These are phyloP conservation scores for Verticillium nonalfalfae DNA, from an alignment of 2,329 filamentous ascomycete genomes.

Conservation along the genomic window DNA sequence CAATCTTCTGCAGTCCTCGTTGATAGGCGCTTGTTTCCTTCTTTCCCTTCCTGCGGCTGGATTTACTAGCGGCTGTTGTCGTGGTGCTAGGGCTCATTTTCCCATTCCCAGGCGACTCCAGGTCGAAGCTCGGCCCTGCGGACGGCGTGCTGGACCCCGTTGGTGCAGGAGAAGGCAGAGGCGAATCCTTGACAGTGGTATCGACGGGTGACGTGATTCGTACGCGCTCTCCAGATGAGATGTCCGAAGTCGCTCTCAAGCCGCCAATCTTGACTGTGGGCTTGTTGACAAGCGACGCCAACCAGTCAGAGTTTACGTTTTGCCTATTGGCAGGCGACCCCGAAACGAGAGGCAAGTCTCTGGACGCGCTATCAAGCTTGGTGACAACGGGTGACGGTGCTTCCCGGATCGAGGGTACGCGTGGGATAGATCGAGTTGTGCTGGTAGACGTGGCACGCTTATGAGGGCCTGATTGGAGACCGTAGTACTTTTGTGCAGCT, in stretches of 20 bases:
- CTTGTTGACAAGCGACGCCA: conserved; percentile 44
- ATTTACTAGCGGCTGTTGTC: conserved; percentile 39
- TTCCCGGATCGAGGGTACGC: conserved; percentile 47
- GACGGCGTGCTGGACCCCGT: conserved; percentile 72
- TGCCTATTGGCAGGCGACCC: conserved; percentile 33
- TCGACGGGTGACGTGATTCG: conserved; percentile 46
- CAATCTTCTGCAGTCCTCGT: conserved; percentile 74
- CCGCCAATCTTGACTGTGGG: conserved; percentile 49
- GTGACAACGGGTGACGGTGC: conserved; percentile 51
- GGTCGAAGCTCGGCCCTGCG: conserved; percentile 64
- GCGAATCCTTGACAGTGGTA: conserved; percentile 43
- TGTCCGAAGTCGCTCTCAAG: conserved; percentile 81
- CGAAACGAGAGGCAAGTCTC: conserved; percentile 35
- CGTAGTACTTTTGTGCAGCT: conserved; percentile 67
- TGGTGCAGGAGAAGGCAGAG: conserved; percentile 58
- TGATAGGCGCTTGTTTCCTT: conserved; percentile 94
- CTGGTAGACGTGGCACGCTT: conserved; percentile 56
- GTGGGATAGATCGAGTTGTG: conserved; percentile 48
- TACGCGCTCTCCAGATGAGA: conserved; percentile 48
- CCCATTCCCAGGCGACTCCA: conserved; percentile 64
- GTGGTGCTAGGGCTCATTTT: conserved; percentile 44
- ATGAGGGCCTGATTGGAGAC: conserved; percentile 39
- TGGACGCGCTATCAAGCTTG: conserved; percentile 44
- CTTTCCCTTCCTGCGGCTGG: conserved; percentile 68
- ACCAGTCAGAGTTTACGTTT: conserved; percentile 48